phyloP scores from a whole-genome alignment of 148 eudicot species.

The Camellia sinensis region DNA sequence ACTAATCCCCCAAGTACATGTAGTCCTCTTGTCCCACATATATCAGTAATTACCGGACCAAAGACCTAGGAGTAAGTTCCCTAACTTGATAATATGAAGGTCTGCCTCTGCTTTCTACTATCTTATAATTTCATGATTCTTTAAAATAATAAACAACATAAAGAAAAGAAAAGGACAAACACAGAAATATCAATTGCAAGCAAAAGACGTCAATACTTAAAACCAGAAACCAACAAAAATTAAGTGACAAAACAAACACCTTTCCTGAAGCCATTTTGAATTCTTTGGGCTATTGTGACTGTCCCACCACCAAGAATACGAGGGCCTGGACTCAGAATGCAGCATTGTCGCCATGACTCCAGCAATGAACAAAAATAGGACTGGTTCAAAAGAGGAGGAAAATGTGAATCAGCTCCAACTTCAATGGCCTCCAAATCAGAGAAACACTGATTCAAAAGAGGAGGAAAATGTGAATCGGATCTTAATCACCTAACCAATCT shows the following conservation, averaged over 20 bases:
- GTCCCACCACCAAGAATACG: conserved; percentile 79
- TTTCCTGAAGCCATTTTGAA: conserved; percentile 67
- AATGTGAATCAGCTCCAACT: conserved; percentile 3
- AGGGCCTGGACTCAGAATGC: conserved; percentile 54
- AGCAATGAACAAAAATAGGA: conserved; percentile 31
- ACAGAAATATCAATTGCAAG: neutral
- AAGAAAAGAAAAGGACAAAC: neutral
- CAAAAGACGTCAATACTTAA: neutral
- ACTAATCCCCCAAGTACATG: no score
- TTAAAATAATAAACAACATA: neutral
- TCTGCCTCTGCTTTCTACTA: neutral
- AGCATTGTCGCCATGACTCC: conserved; percentile 46
- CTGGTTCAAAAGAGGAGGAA: conserved; percentile 13
- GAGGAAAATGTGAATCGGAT: conserved; percentile 4
- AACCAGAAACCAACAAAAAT: neutral
- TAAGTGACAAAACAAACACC: conserved; percentile 23
- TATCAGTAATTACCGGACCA: no score
- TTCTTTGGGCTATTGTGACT: conserved; percentile 57
- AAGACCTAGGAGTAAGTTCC: no score
- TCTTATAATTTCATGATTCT: neutral
- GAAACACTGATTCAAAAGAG: conserved; percentile 13
- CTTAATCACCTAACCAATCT: neutral
- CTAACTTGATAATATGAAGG: neutral
- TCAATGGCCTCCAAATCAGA: conserved; percentile 10
- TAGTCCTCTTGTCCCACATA: no score